These are phyloP conservation scores for Capsella rubella DNA, from an alignment of 441 rosid genomes.

Conservation along the genomic window DNA sequence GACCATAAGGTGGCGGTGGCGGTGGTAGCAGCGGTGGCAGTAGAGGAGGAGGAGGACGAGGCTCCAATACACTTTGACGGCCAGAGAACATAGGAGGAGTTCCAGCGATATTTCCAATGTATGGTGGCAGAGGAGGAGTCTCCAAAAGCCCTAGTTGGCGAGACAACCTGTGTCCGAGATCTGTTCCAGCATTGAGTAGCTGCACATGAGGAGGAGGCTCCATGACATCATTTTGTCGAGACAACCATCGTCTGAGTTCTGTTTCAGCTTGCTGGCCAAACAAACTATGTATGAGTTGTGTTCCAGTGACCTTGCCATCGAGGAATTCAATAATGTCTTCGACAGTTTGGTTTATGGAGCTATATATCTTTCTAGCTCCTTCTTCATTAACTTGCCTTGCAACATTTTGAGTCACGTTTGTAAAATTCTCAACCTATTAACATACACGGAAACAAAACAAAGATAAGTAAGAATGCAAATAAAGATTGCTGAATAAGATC, in stretches of 20 bases:
- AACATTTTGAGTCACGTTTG: constrained; percentile 49
- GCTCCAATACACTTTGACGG: not conserved
- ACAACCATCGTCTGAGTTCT: too few species aligned
- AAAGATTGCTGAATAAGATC: not conserved
- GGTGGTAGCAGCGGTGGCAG: not conserved
- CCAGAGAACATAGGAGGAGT: not conserved
- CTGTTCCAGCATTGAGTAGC: too few species aligned
- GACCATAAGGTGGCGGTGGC: too few species aligned
- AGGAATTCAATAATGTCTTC: constrained; percentile 39
- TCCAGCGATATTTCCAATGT: not conserved
- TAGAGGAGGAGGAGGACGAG: not conserved
- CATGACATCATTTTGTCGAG: not conserved
- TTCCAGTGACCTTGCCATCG: constrained; percentile 31
- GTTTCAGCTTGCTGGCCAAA: constrained; percentile 2
- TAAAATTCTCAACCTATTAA: constrained; percentile 58
- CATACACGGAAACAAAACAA: not conserved
- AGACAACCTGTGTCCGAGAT: too few species aligned
- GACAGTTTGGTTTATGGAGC: constrained; percentile 47
- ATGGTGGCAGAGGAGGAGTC: not conserved
- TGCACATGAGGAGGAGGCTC: not conserved
- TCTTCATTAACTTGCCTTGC: constrained; percentile 52
- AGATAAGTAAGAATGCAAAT: constrained; percentile 7
- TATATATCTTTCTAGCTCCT: constrained; percentile 48
- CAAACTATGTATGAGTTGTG: constrained; percentile 19
- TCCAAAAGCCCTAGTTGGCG: not conserved